Evolutionary conservation across 331 rosid species (phyloP).

Genomic region (Spiraea crenata): DNA sequence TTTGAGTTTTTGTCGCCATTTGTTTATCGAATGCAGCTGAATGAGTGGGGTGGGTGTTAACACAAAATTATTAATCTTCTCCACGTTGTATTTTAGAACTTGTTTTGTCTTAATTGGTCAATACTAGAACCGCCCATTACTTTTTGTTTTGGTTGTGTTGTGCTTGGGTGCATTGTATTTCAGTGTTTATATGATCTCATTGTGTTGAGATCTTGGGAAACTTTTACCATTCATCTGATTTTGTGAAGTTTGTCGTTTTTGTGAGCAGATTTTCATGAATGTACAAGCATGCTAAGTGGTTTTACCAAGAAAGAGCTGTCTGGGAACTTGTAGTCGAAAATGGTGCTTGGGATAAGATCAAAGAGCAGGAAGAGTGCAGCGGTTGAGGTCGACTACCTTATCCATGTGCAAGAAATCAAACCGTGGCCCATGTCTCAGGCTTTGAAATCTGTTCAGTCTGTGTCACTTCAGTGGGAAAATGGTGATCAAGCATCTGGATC

Average conservation of each 20-base stretch:
- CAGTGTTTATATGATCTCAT: background rate
- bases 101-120: background rate
- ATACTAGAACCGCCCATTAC: background rate
- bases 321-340: constrained; percentile 15
- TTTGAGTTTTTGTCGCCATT: background rate
- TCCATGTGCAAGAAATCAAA: constrained; percentile 63
- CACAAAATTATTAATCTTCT: constrained; percentile 18
- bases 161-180: constrained; percentile 4
- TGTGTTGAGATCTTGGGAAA: background rate
- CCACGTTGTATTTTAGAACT: constrained; percentile 31
- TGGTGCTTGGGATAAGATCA: constrained; percentile 83
- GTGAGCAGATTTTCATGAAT: constrained; percentile 37
- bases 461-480: constrained; percentile 70
- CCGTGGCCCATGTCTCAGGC: constrained; percentile 79
- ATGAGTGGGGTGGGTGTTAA: constrained; percentile 28
- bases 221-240: constrained; percentile 1
- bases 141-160: background rate
- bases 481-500: constrained; percentile 59
- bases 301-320: constrained; percentile 20
- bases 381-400: constrained; percentile 50
- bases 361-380: constrained; percentile 54
- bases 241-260: constrained; percentile 12
- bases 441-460: constrained; percentile 46
- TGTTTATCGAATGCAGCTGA: background rate
- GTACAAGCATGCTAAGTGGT: constrained; percentile 20